Conservation (phyloP, 108 stramenopile genomes). For the Pseudonitzschia multiseries region DNA sequence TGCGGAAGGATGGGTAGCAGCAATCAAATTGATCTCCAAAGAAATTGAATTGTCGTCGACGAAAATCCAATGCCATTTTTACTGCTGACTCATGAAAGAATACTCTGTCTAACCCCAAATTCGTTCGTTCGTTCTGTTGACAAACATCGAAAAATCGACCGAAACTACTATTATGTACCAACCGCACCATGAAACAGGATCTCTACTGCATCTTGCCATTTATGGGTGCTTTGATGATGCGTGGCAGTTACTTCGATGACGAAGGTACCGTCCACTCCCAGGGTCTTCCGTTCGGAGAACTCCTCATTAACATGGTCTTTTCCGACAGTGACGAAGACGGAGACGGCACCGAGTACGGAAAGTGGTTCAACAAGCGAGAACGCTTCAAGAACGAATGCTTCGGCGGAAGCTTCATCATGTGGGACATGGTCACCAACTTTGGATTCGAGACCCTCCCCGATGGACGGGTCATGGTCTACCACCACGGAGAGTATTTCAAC, state of each 20-base stretch:
- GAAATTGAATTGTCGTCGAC: no score
- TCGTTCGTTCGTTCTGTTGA: no score
- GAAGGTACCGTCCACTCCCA: conserved; percentile 38
- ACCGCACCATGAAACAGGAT: conserved; percentile 26
- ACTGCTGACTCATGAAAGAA: background rate
- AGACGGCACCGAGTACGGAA: background rate
- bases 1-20: no score
- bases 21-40: no score
- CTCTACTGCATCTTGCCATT: conserved; percentile 48
- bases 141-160: background rate
- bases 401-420: conserved; percentile 30
- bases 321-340: conserved; percentile 29
- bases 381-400: conserved; percentile 36
- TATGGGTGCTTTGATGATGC: conserved; percentile 48
- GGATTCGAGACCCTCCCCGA: conserved; percentile 34
- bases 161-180: background rate
- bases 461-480: conserved; percentile 35
- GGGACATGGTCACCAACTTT: conserved; percentile 53
- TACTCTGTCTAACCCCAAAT: no score
- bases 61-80: background rate
- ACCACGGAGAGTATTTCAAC: conserved; percentile 41
- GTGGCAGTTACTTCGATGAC: conserved; percentile 46
- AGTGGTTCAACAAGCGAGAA: conserved; percentile 53
- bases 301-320: conserved; percentile 46
- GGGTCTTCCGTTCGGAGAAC: conserved; percentile 36